These are phyloP conservation scores for Clonostachys chloroleuca DNA, from an alignment of 2,329 filamentous ascomycete genomes.

Conservation along the genomic window DNA sequence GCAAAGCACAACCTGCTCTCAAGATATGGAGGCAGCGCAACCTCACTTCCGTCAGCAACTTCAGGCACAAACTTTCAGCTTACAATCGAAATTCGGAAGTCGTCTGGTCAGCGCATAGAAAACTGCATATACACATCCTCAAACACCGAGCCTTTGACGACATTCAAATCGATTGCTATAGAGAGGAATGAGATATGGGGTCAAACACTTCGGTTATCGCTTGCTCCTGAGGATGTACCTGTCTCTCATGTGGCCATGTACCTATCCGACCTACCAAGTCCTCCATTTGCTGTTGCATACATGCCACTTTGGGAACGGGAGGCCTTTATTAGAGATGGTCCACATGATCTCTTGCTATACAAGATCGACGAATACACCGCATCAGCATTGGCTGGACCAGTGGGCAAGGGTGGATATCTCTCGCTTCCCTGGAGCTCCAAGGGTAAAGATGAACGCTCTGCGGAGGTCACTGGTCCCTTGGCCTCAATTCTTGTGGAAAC, in stretches of 20 bases:
- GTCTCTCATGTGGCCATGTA: conserved; percentile 86
- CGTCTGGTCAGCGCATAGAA: conserved; percentile 76
- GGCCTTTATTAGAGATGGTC: conserved; percentile 83
- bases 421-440: conserved; percentile 74
- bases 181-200: conserved; percentile 82
- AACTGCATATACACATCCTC: conserved; percentile 84
- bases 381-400: conserved; percentile 51
- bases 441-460: conserved; percentile 60
- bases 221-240: conserved; percentile 75
- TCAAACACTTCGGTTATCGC: conserved; percentile 77
- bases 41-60: conserved; percentile 58
- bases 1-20: conserved; percentile 70
- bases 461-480: conserved; percentile 75
- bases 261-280: conserved; percentile 78
- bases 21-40: conserved; percentile 67
- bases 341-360: conserved; percentile 78
- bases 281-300: conserved; percentile 87
- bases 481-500: conserved; percentile 77
- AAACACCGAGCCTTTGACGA: conserved; percentile 72
- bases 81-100: conserved; percentile 80
- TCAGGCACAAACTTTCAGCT: conserved; percentile 77
- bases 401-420: conserved; percentile 82
- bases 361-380: conserved; percentile 89
- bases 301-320: conserved; percentile 91
- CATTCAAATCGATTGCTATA: conserved; percentile 81